A percentile compares a stretch with the other conserved stretches of the same genome.
Conservation (phyloP, 495 filamentous ascomycete genomes). For the Peziza echinospora region DNA sequence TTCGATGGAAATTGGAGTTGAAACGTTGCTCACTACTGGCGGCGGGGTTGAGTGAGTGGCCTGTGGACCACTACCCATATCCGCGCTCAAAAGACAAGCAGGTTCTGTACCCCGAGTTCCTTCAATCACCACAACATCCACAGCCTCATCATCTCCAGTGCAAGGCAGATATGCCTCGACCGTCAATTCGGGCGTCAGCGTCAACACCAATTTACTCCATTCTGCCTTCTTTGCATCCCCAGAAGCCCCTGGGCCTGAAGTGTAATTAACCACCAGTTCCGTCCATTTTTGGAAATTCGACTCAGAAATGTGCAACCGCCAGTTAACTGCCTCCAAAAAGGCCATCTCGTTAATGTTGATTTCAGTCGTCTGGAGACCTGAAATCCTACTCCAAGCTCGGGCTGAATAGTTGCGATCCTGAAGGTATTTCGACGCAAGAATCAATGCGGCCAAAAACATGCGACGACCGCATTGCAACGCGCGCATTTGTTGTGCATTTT, state of each 20-base stretch:
- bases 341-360: slow-evolving; percentile 95
- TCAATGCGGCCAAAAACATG: slow-evolving; percentile 95
- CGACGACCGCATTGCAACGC: slow-evolving; percentile 89
- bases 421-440: slow-evolving; percentile 64
- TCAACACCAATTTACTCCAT: slow-evolving; percentile 36
- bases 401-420: slow-evolving; percentile 97
- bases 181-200: slow-evolving; percentile 53
- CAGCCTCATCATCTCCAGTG: too few relatives aligned
- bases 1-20: slow-evolving; percentile 15
- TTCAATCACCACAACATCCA: too few relatives aligned
- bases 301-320: slow-evolving; percentile 85
- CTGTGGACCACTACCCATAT: not conserved
- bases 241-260: slow-evolving; percentile 32
- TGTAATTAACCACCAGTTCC: slow-evolving; percentile 71
- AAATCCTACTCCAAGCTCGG: slow-evolving; percentile 95
- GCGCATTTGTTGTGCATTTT: slow-evolving; percentile 48
- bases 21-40: slow-evolving; percentile 5
- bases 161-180: too few relatives aligned
- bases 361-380: slow-evolving; percentile 66
- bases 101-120: too few relatives aligned
- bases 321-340: slow-evolving; percentile 73
- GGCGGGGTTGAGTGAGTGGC: slow-evolving; percentile 6
- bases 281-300: slow-evolving; percentile 77
- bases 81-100: not conserved
- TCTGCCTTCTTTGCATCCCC: slow-evolving; percentile 44